These are phyloP conservation scores for Bruguiera sexangula DNA, from an alignment of 345 rosid species.

Conservation along the genomic window DNA sequence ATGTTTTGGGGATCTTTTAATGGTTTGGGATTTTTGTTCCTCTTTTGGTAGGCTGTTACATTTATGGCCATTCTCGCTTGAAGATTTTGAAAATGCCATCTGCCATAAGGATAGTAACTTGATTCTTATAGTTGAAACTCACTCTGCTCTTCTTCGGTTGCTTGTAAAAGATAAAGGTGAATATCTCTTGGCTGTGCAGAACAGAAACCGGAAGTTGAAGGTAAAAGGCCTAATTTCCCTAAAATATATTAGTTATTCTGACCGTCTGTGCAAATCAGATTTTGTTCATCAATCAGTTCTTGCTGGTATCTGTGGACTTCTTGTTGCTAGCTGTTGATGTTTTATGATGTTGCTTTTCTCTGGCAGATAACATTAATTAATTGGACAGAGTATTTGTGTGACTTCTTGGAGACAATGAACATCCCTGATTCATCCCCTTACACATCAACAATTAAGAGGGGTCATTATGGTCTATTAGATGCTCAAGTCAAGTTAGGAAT, in stretches of 20 bases:
- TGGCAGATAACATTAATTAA: constrained; percentile 74
- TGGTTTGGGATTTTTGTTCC: constrained; percentile 96
- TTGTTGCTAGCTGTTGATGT: constrained; percentile 16
- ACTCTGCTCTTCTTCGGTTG: constrained; percentile 73
- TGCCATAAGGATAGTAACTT: constrained; percentile 84
- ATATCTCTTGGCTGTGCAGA: constrained; percentile 36
- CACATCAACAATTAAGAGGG: constrained; percentile 66
- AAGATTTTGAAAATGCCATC: constrained; percentile 89
- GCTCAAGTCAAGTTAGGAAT: constrained; percentile 54
- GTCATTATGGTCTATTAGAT: constrained; percentile 82
- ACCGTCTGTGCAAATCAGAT: background rate
- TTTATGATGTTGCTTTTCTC: constrained; percentile 14
- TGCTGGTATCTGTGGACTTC: constrained; percentile 10
- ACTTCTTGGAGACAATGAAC: constrained; percentile 66
- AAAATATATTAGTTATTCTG: background rate
- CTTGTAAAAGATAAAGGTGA: constrained; percentile 55
- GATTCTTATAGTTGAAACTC: constrained; percentile 71
- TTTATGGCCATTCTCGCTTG: constrained; percentile 75
- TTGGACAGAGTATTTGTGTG: constrained; percentile 87
- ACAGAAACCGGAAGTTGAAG: constrained; percentile 62
- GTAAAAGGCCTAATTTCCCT: constrained; percentile 19
- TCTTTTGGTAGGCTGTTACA: constrained; percentile 69
- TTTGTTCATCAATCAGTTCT: background rate
- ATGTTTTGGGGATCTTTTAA: constrained; percentile 80
- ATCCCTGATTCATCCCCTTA: constrained; percentile 43